Base-by-base conservation (phyloP, 768 basidiomycete genomes). In the Leccinum subgranulosum region DNA sequence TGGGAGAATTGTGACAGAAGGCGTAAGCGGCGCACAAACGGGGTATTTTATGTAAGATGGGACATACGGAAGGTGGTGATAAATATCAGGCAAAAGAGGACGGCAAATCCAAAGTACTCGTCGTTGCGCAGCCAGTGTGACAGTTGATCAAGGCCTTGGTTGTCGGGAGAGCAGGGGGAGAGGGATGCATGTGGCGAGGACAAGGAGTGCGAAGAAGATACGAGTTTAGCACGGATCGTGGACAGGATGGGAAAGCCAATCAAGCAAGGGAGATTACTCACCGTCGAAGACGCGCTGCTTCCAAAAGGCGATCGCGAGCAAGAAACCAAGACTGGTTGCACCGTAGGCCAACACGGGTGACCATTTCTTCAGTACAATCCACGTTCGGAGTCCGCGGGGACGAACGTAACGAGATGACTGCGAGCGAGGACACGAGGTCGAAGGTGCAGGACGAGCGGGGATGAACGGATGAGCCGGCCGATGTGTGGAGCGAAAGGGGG, bases 61-160 rank as follows among this genome's bases (percentile, higher is more conserved):
- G 49, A 74, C 91, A 76, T 75, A 93, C 92, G 91, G 73, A 93
- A 86, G 1, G 91, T 93, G 51, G 91, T 94, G 57, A 93, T 69
- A 72, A 93, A 91, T 60, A 94, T 93, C 68, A 93, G 83, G 64
- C 74, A 78, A 70, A 91, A 94, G 52, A 97, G 84, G 60, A 89
- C 82, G 55, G 84, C 81, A 69, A 91, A 85, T 49, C 94, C 94
- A 69, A 83, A 81, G 57, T 82, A 79, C 57, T 83, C 81, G 69
- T 92, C 86, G 33, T 78, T 79, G 66, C 84, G 85, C 51, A 96
- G 78, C 83, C 88, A 90, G 59, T 81, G 80, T 28, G 94, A 87
- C 34, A 96, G 79, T 39, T 85, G 75, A 74, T 97, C 94, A 36
- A 97, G 86, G 57, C 81, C 94, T 94, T 66, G 55, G 59, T 64